Evolutionary conservation across 2,329 filamentous ascomycete species (phyloP), one percentile per base, ranked within the genome.

Genomic region (Ceratocystis lukuohia): DNA sequence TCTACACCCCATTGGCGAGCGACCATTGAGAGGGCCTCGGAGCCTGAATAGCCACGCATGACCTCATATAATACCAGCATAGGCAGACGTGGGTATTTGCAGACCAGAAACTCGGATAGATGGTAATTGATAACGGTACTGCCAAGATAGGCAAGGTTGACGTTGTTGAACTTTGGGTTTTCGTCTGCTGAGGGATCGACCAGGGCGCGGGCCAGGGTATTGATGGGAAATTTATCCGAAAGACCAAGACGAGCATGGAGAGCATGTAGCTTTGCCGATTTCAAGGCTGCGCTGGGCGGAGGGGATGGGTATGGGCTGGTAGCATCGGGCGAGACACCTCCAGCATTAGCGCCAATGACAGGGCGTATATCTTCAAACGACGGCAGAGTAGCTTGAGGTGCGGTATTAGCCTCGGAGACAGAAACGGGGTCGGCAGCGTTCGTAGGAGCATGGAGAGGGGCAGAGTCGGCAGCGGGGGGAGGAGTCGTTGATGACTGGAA

Each of bases 1-100:
- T 97, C 93, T 17, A 97, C 85, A 77, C 94, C 94, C 94, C 94
- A 99, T 77, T 94, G 88, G 69, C 82, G 80, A 17, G 89, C 85
- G 70, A 97, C 82, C 22, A 85, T 80, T 64, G 86, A 79, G 61
- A 97, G 81, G 0, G 92, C 86, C 70, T 85, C 84, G 5, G 84
- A 82, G 3, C 94, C 94, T 61, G 87, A 82, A 74, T 91, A 97
- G 61, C 89, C 91, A 72, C 88, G 87, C 79, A 96, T 87, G 41
- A 91, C 88, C 65, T 91, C 86, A 77, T 91, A 95, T 64, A 96
- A 79, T 66, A 99, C 88, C n/a, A 83, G 77, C 82, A 94, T 88
- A 65, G 94, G 94, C 65, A 99, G 82, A 62, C 94, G 91, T 15
- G 94, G 94, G 77, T 92, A 97, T 73, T 86, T 88, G 79, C 88